These are phyloP conservation scores for Oryza australiensis DNA, from an alignment of 176 grass and related monocot species.

Conservation along the genomic window DNA sequence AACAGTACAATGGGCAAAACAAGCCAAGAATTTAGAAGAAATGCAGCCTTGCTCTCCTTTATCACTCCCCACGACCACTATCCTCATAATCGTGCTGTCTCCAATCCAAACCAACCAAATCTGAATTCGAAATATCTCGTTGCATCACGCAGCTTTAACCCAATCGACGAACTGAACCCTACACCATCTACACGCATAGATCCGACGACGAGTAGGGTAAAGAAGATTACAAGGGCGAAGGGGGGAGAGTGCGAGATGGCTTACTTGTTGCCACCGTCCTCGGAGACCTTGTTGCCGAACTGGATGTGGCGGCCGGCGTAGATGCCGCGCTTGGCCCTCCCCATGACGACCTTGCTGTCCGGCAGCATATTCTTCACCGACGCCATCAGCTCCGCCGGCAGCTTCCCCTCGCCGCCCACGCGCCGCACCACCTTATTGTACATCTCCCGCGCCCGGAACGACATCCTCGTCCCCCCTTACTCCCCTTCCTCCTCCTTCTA, in stretches of 20 bases:
- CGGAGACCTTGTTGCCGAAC: slow-evolving; percentile 94
- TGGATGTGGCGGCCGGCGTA: slow-evolving; percentile 87
- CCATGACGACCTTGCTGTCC: slow-evolving; percentile 80
- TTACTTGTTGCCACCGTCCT: slow-evolving; percentile 98
- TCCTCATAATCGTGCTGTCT: background rate
- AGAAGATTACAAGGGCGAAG: background rate
- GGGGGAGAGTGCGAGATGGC: background rate
- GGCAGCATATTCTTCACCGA: slow-evolving; percentile 74
- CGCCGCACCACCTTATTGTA: slow-evolving; percentile 82
- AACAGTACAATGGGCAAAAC: background rate
- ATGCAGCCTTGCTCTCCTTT: background rate
- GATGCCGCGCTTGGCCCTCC: slow-evolving; percentile 87
- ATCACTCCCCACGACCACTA: background rate
- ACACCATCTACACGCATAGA: background rate
- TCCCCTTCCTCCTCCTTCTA: background rate
- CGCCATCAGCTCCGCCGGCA: slow-evolving; percentile 65
- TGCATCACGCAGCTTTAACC: background rate
- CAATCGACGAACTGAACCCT: background rate
- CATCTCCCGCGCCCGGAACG: slow-evolving; percentile 74
- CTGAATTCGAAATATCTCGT: background rate
- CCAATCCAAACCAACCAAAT: background rate
- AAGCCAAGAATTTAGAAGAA: background rate
- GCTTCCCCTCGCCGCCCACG: slow-evolving; percentile 53
- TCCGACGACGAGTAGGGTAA: background rate
- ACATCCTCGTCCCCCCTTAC: slow-evolving; percentile 37